Conservation (phyloP, 2,329 filamentous ascomycete genomes). For the Aspergillus ustus region DNA sequence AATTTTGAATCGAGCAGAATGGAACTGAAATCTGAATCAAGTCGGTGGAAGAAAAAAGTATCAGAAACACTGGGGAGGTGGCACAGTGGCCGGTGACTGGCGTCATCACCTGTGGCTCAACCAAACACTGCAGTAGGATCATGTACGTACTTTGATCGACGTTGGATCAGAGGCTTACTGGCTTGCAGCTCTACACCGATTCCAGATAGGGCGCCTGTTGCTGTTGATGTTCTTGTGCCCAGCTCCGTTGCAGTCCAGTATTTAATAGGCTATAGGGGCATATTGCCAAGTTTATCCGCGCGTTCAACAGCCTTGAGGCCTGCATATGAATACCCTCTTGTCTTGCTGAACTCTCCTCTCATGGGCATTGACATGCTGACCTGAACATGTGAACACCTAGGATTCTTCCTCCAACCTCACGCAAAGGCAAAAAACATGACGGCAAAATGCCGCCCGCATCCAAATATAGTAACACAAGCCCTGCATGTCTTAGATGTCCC, state of each 20-base stretch:
- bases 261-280: background rate
- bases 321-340: background rate
- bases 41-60: background rate
- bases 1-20: background rate
- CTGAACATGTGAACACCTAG: background rate
- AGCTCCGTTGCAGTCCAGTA: background rate
- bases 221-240: background rate
- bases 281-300: background rate
- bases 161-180: background rate
- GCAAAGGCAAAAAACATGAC: background rate
- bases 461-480: constrained; percentile 28
- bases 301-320: background rate
- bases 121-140: background rate
- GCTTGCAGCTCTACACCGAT: constrained; percentile 5
- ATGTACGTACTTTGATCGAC: background rate
- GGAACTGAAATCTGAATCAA: background rate
- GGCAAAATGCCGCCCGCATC: constrained; percentile 3
- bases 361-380: background rate
- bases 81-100: constrained; percentile 11
- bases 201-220: background rate
- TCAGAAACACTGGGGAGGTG: background rate
- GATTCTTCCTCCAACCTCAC: background rate
- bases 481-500: constrained; percentile 26
- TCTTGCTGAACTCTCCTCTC: background rate
- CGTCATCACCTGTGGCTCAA: constrained; percentile 18